phyloP scores from a whole-genome alignment of 2,329 filamentous ascomycete genomes.

The Myriosclerotinia scirpicola region DNA sequence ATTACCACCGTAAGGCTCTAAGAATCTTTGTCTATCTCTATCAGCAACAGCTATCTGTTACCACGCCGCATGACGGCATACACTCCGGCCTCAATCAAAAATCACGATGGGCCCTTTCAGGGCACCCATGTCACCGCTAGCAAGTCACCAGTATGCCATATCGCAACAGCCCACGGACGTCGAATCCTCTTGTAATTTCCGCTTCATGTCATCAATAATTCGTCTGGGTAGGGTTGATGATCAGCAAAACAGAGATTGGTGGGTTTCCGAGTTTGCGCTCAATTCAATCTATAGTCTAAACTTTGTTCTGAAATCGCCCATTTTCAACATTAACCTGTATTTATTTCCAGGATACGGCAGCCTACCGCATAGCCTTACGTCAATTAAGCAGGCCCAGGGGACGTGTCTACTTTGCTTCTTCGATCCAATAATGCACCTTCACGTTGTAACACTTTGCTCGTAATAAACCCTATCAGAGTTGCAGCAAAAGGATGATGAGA shows the following conservation, averaged over 20 bases:
- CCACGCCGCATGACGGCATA: slow-evolving; percentile 9
- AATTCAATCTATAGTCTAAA: too few species aligned
- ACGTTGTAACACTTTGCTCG: not conserved
- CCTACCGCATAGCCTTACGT: not conserved
- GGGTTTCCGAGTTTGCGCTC: not conserved
- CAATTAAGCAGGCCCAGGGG: too few species aligned
- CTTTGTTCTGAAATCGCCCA: not conserved
- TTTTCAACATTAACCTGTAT: not conserved
- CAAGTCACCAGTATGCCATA: not conserved
- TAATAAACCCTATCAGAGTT: not conserved
- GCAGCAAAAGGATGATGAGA: not conserved
- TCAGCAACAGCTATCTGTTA: not conserved
- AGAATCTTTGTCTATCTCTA: not conserved
- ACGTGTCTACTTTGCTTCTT: not conserved
- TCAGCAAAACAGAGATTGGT: not conserved
- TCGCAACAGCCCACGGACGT: not conserved
- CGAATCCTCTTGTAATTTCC: not conserved
- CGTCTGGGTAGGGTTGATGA: not conserved
- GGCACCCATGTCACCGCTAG: not conserved
- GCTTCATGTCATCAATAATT: not conserved
- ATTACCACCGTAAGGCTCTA: not conserved
- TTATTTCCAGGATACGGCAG: not conserved
- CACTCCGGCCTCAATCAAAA: not conserved
- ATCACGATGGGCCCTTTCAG: not conserved
- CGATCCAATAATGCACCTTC: not conserved